phyloP scores from a whole-genome alignment of 345 rosid species.

The Acer negundo region DNA sequence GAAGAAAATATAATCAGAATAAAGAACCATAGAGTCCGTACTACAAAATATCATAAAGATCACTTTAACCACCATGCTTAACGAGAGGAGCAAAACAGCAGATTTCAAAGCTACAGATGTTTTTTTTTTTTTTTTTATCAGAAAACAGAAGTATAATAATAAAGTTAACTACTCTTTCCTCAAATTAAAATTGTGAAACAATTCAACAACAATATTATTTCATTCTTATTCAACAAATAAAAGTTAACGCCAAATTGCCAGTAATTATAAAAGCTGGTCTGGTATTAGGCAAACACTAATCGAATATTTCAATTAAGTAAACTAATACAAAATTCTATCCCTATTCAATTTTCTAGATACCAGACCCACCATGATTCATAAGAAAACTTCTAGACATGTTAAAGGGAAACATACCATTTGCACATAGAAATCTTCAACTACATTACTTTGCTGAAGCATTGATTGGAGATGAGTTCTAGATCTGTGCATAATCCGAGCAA shows the following conservation, averaged over 20 bases:
- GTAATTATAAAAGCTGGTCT: background rate
- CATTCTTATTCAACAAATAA: background rate
- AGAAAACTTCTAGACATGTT: background rate
- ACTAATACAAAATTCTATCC: slow-evolving; percentile 1
- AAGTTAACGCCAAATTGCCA: background rate
- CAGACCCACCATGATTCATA: background rate
- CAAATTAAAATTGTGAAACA: background rate
- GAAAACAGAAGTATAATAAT: background rate
- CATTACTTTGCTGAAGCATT: slow-evolving; percentile 81
- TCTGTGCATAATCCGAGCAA: slow-evolving; percentile 80
- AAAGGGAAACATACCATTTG: slow-evolving; percentile 59
- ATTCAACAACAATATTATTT: background rate
- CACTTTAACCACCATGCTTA: background rate
- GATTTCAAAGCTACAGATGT: background rate
- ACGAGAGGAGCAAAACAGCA: background rate
- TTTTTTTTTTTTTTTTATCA: too few species aligned
- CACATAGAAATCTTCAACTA: slow-evolving; percentile 86
- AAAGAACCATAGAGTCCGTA: background rate
- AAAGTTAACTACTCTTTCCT: background rate
- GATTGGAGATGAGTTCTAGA: slow-evolving; percentile 93
- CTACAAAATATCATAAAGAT: background rate
- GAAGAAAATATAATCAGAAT: background rate
- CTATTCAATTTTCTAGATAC: slow-evolving; percentile 4
- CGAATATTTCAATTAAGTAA: background rate
- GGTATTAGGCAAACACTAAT: background rate